A percentile compares a stretch with the other conserved stretches of the same genome.
These are phyloP conservation scores for Kodamaea suecica DNA, from an alignment of 1,139 yeast genomes.

Conservation along the genomic window DNA sequence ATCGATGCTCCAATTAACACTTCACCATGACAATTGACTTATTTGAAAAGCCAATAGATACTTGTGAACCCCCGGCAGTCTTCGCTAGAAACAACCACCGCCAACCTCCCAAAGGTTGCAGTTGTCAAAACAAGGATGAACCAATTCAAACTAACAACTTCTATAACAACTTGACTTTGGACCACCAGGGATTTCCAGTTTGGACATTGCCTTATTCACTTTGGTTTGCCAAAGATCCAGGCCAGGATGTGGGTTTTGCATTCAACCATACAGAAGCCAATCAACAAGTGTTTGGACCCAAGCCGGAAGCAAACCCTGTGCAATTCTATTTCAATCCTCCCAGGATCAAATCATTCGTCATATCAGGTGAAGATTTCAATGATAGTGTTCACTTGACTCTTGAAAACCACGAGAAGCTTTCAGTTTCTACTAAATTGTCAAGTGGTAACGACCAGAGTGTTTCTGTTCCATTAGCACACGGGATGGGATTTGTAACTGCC, in stretches of 20 bases:
- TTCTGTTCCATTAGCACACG: conserved; percentile 42
- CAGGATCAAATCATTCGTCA: conserved; percentile 40
- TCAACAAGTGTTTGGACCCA: conserved; percentile 47
- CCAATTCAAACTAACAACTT: conserved; percentile 49
- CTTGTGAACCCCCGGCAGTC: conserved; percentile 27
- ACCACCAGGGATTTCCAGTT: conserved; percentile 44
- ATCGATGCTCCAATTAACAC: too few species aligned
- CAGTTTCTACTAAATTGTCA: conserved; percentile 28
- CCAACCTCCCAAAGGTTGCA: conserved; percentile 35
- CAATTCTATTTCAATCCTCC: conserved; percentile 49
- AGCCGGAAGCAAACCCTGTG: conserved; percentile 34
- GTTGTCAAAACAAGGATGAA: conserved; percentile 13
- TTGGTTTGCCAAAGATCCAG: conserved; percentile 42
- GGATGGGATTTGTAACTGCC: conserved; percentile 72
- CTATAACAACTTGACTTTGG: conserved; percentile 41
- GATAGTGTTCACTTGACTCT: conserved; percentile 22
- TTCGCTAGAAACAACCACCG: conserved; percentile 23
- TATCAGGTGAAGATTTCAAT: conserved; percentile 31
- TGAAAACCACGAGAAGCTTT: conserved; percentile 32
- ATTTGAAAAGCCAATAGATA: conserved; percentile 24
- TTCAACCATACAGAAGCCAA: conserved; percentile 42
- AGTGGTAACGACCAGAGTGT: conserved; percentile 20
- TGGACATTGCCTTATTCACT: conserved; percentile 49
- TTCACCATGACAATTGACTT: conserved; percentile 11
- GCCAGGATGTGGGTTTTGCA: conserved; percentile 40